phyloP scores from a whole-genome alignment of 2,329 filamentous ascomycete species.

The Thermoascus crustaceus region DNA sequence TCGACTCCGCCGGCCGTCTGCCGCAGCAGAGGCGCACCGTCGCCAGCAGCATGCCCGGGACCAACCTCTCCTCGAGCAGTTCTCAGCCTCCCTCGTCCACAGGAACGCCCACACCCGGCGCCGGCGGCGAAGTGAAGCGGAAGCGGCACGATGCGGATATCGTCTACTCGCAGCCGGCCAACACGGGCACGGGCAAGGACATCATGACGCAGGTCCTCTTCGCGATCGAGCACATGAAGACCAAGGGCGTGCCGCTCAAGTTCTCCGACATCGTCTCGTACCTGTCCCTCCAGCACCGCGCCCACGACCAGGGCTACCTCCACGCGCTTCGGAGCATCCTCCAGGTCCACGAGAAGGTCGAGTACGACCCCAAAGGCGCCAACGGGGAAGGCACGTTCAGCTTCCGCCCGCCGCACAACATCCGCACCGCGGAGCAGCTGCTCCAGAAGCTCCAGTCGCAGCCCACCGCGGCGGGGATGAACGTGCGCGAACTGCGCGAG shows the following conservation, averaged over 20 bases:
- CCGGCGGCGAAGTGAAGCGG: constrained; percentile 39
- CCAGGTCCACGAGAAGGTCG: constrained; percentile 56
- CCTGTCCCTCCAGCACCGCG: constrained; percentile 59
- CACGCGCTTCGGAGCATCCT: constrained; percentile 60
- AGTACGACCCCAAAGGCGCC: constrained; percentile 50
- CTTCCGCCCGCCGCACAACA: constrained; percentile 77
- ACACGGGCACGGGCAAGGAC: constrained; percentile 67
- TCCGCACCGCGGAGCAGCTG: constrained; percentile 68
- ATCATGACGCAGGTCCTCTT: constrained; percentile 83
- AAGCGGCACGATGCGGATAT: constrained; percentile 51
- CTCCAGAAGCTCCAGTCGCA: constrained; percentile 74
- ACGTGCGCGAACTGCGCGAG: constrained; percentile 87
- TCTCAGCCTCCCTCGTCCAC: constrained; percentile 38
- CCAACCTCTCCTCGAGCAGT: constrained; percentile 54
- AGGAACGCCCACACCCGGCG: constrained; percentile 23
- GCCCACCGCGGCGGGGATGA: constrained; percentile 69
- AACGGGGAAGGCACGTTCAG: constrained; percentile 67
- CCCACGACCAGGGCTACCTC: constrained; percentile 51
- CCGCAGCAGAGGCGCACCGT: constrained; percentile 44
- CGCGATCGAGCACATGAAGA: constrained; percentile 72
- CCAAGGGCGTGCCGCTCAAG: constrained; percentile 58
- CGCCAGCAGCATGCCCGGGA: constrained; percentile 32
- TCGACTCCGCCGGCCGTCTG: constrained; percentile 57
- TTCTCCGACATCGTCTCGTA: constrained; percentile 74
- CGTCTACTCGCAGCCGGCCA: constrained; percentile 67